Percentiles rank a stretch among this genome's conserved stretches.
These are phyloP conservation scores for Microdochium trichocladiopsis DNA, from an alignment of 2,329 filamentous ascomycete genomes.

Conservation along the genomic window DNA sequence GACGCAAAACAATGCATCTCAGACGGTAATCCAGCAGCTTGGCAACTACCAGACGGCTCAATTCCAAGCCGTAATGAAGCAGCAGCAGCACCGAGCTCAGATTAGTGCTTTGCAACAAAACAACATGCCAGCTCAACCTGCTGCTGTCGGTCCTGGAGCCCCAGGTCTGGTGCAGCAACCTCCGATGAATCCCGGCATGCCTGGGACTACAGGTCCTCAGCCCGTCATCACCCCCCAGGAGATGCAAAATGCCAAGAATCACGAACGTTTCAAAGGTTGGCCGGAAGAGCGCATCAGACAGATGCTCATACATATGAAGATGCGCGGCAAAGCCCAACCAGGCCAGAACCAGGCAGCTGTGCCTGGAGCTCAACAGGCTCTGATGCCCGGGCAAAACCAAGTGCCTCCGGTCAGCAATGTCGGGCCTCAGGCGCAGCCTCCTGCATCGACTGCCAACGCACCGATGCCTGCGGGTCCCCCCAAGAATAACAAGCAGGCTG, in stretches of 20 bases:
- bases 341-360: slow-evolving; percentile 7
- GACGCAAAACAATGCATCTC: slow-evolving; percentile 13
- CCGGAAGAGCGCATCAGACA: slow-evolving; percentile 15
- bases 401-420: slow-evolving; percentile 6
- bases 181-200: slow-evolving; percentile 1
- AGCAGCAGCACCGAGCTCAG: slow-evolving; percentile 6
- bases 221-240: slow-evolving; percentile 13
- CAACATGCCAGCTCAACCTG: slow-evolving; percentile 12
- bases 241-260: slow-evolving; percentile 12
- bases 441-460: slow-evolving; percentile 9
- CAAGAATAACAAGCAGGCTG: slow-evolving; percentile 20
- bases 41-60: slow-evolving; percentile 12
- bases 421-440: slow-evolving; percentile 9
- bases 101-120: slow-evolving; percentile 13
- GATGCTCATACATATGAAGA: slow-evolving; percentile 14
- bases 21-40: slow-evolving; percentile 6
- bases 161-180: background rate
- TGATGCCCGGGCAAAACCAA: slow-evolving; percentile 8
- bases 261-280: slow-evolving; percentile 14
- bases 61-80: slow-evolving; percentile 16
- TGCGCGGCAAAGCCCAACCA: slow-evolving; percentile 2
- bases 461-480: slow-evolving; percentile 9
- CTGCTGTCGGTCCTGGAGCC: slow-evolving; percentile 12
- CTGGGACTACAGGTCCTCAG: slow-evolving; percentile 1
- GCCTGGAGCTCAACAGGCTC: slow-evolving; percentile 8